Evolutionary conservation across 2,329 filamentous ascomycete genomes (phyloP), one percentile per base, ranked within the genome.

Genomic region (Curvularia hawaiiensis): DNA sequence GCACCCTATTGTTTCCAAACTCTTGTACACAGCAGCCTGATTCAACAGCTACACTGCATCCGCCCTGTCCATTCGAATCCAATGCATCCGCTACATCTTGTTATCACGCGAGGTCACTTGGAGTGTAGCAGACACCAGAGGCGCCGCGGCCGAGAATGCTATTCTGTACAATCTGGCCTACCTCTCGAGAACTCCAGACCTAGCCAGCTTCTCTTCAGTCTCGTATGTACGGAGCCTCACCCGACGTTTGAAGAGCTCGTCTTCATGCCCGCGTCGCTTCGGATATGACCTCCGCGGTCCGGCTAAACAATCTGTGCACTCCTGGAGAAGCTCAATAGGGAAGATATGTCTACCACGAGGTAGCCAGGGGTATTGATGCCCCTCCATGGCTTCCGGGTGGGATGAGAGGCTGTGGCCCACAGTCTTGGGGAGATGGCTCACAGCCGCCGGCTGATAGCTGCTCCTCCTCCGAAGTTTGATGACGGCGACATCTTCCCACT

Each of bases 1-100:
- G 49, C 52, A 39, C 52, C 46, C 41, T 31, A 35, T 57, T 28
- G 45, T 49, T 44, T n/a, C 49, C 57, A 35, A 50, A 33, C 39
- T 54, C 53, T 52, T 52, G 28, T 49, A 50, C 44, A 43, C 49
- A 40, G 16, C 45, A 41, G 31, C 39, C 39, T 49, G 22, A 31
- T 49, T 26, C 48, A 33, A n/a, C 45, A 31, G 44, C 41, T 55
- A 5, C 44, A 45, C 24, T 38, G 11, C 38, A 12, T 45, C 18
- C n/a, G 22, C 30, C 31, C 16, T 35, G 35, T 16, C 28, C 28
- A 48, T 5, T 18, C 14, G 22, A 16, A 10, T 45, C 20, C 14
- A 39, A 57, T 28, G 20, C 30, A 33, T 47, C 35, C 18, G 9
- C 18, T 49, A 38, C 20, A 33, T 38, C 11, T 24, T 20, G 24